Conservation (phyloP, 2,329 filamentous ascomycete species). For the Venturia nashicola region DNA sequence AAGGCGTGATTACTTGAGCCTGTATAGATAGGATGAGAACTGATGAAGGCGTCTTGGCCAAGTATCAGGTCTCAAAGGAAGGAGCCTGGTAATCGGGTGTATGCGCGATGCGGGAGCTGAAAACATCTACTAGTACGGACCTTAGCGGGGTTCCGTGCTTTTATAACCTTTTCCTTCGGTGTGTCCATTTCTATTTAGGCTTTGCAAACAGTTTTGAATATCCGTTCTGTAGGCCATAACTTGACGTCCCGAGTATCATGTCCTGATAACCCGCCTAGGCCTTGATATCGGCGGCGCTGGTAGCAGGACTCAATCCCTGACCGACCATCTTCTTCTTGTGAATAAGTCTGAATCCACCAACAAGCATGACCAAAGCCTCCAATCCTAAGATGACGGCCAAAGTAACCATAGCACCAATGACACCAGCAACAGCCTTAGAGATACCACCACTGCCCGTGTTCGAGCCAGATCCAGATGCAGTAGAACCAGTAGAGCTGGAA, state of each 20-base stretch:
- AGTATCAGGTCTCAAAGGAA: too few species aligned
- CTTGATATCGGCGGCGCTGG: background rate
- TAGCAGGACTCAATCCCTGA: background rate
- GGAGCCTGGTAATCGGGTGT: too few species aligned
- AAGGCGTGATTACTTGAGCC: background rate
- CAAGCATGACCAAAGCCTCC: slow-evolving; percentile 29
- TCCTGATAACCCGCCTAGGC: background rate
- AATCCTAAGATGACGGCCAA: slow-evolving; percentile 49
- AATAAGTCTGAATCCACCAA: slow-evolving; percentile 12
- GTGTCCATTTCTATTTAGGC: too few species aligned
- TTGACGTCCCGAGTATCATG: too few species aligned
- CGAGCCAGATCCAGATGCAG: slow-evolving; percentile 16
- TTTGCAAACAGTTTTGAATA: too few species aligned
- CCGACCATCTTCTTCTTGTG: slow-evolving; percentile 4
- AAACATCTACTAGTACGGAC: too few species aligned
- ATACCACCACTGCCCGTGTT: slow-evolving; percentile 33
- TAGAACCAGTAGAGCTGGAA: slow-evolving; percentile 16
- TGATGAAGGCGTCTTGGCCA: background rate
- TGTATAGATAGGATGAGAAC: background rate
- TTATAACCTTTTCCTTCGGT: too few species aligned
- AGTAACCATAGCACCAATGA: slow-evolving; percentile 63
- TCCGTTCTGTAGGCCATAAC: too few species aligned
- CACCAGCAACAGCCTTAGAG: slow-evolving; percentile 62
- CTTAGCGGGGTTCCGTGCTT: too few species aligned
- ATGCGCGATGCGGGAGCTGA: too few species aligned